These are phyloP conservation scores for Perkinsus olseni DNA, from an alignment of 169 alveolate species.

Conservation along the genomic window DNA sequence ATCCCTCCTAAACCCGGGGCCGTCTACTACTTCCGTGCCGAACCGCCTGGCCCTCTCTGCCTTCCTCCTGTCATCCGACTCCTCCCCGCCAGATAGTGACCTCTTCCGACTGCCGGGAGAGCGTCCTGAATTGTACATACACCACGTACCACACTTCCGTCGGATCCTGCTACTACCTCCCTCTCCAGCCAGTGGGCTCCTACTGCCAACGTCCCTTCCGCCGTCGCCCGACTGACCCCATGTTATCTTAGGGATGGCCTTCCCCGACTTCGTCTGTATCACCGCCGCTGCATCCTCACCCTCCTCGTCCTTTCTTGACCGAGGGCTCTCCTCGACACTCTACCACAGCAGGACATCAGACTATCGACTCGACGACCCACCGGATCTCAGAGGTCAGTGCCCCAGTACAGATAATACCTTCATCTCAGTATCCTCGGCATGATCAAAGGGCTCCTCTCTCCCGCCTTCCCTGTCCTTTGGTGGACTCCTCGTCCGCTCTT, in stretches of 20 bases:
- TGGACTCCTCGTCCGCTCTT: background rate
- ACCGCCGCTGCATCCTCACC: background rate
- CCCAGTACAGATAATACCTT: too few relatives aligned
- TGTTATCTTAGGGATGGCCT: background rate
- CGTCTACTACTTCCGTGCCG: background rate
- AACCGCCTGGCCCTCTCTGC: background rate
- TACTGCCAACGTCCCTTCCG: too few relatives aligned
- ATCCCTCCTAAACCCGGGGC: background rate
- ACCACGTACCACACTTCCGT: too few relatives aligned
- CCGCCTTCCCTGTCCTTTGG: background rate
- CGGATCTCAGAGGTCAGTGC: too few relatives aligned
- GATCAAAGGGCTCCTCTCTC: background rate
- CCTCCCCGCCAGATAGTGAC: background rate
- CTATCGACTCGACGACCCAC: too few relatives aligned
- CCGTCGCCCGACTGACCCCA: too few relatives aligned
- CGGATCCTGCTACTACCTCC: background rate
- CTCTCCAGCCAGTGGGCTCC: too few relatives aligned
- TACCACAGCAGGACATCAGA: background rate
- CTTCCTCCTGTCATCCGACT: background rate
- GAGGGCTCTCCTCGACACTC: background rate
- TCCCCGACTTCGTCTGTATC: background rate
- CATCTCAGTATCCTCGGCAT: background rate
- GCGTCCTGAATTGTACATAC: background rate
- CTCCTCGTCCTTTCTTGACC: background rate
- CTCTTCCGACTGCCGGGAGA: background rate